These are phyloP conservation scores for Coelastrella sp. DNA, from an alignment of 139 green algal species.

Conservation along the genomic window DNA sequence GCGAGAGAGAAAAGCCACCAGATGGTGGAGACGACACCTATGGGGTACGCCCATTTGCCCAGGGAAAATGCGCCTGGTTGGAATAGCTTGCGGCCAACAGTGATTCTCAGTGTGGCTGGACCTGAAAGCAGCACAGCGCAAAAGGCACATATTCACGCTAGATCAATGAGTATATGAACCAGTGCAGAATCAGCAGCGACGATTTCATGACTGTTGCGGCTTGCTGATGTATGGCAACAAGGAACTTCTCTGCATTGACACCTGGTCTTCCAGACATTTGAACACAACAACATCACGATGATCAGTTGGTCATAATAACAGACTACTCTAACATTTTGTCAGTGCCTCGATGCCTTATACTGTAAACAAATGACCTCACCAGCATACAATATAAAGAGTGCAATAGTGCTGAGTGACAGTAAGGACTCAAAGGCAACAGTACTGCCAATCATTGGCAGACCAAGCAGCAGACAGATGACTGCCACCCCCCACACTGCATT, in stretches of 20 bases:
- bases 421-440: slow-evolving; percentile 20
- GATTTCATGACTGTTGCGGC: no score
- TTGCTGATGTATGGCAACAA: no score
- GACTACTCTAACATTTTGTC: background rate
- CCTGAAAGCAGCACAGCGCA: slow-evolving; percentile 21
- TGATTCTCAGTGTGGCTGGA: slow-evolving; percentile 20
- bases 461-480: background rate
- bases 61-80: slow-evolving; percentile 5
- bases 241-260: background rate
- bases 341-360: background rate
- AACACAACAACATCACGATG: background rate
- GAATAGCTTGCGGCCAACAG: background rate
- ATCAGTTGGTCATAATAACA: background rate
- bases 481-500: slow-evolving; percentile 33
- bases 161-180: no score
- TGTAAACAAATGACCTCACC: background rate
- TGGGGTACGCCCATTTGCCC: slow-evolving; percentile 30
- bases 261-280: background rate
- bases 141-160: no score
- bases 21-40: slow-evolving; percentile 2
- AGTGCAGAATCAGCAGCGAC: no score
- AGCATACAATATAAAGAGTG: slow-evolving; percentile 33
- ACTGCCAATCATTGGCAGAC: slow-evolving; percentile 24
- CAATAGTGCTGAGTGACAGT: slow-evolving; percentile 42
- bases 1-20: slow-evolving; percentile 17